Percentiles rank a stretch among this genome's conserved stretches.
These are phyloP conservation scores for Nothopassalora personata DNA, from an alignment of 2,329 filamentous ascomycete genomes.

Conservation along the genomic window DNA sequence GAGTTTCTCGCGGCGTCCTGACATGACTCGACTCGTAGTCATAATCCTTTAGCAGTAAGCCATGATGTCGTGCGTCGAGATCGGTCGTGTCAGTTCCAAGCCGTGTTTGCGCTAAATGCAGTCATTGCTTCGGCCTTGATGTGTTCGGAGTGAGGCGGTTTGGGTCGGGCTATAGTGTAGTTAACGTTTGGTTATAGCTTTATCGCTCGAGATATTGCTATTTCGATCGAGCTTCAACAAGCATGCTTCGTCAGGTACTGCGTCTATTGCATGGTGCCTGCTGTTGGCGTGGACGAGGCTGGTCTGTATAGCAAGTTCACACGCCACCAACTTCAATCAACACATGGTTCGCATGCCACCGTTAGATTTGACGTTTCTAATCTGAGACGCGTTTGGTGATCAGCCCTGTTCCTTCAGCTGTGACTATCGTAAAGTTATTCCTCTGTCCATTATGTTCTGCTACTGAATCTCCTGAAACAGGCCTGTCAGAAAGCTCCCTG, in stretches of 20 bases:
- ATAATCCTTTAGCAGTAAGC: too few species aligned
- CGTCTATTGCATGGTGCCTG: too few species aligned
- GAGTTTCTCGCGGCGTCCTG: too few species aligned
- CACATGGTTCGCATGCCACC: neutral
- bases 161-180: neutral
- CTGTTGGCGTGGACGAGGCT: too few species aligned
- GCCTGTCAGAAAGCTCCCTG: neutral
- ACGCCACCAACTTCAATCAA: neutral
- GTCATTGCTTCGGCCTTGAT: neutral
- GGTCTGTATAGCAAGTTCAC: neutral
- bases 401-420: neutral
- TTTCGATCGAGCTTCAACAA: neutral
- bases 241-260: neutral
- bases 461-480: constrained; percentile 5
- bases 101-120: too few species aligned
- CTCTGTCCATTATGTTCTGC: neutral
- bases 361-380: neutral
- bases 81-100: too few species aligned
- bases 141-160: neutral
- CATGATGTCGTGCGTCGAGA: too few species aligned
- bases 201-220: neutral
- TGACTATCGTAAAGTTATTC: neutral
- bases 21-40: neutral
- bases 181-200: neutral
- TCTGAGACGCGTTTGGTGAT: neutral